Evolutionary conservation across 2,329 filamentous ascomycete genomes (phyloP), one percentile per base, ranked within the genome.

Genomic region (Diaporthe sp.): DNA sequence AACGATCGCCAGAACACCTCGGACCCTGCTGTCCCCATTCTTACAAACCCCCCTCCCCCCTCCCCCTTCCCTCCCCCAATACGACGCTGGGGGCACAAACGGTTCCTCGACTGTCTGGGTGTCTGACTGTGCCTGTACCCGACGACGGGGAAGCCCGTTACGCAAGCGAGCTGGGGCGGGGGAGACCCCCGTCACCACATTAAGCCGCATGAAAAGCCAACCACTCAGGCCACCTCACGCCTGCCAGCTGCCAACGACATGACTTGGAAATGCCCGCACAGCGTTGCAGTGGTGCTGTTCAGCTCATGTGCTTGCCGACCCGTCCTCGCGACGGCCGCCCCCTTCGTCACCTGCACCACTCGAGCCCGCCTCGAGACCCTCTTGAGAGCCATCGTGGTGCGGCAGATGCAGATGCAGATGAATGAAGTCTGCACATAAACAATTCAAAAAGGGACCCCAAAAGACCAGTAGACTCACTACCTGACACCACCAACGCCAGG

Each of bases 261-360:
- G 65, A 70, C 65, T 70, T 70, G 65, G 65, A 70, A 70, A 22
- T 42, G 65, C 65, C 65, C 34, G 65, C 65, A 55, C 65, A 70
- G 49, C 65, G 65, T 70, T 42, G 49, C 65, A 70, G 65, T 31
- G 42, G 65, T 70, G 65, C 65, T 70, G 34, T 70, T 70, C 65
- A 70, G 65, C 65, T 70, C 65, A 70, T 70, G 65, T 70, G 65
- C 65, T 70, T 70, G 49, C 65, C 65, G 65, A 55, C 65, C 65
- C 49, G 49, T 70, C 65, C 65, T 70, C 49, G 65, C 65, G 49
- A 70, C 47, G 65, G 49, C 49, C 49, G 65, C 47, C 49, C 34
- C 47, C 65, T 70, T 42, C 31, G 49, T 55, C 65, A 70, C 65
- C 65, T 70, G 65, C n/a, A 31, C 65, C 31, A 51, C 65, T 31